These are phyloP conservation scores for Fraxinus dipetala DNA, from an alignment of 305 asterid species.

Conservation along the genomic window DNA sequence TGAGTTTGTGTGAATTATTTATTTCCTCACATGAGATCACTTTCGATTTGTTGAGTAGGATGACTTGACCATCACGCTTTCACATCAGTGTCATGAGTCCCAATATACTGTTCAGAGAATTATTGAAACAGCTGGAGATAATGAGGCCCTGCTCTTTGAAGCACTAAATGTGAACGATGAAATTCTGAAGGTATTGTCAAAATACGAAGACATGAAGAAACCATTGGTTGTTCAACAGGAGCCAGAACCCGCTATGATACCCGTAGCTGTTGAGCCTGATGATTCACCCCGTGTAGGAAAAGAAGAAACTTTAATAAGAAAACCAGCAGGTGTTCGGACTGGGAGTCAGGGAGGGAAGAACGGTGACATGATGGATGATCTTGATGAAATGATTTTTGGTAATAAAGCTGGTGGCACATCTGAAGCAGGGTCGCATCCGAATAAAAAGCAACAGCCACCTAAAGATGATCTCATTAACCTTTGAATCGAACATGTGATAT, in stretches of 20 bases:
- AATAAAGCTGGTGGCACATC: slow-evolving; percentile 65
- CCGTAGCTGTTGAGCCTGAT: slow-evolving; percentile 83
- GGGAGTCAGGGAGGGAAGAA: slow-evolving; percentile 55
- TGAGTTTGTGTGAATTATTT: not conserved
- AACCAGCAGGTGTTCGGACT: slow-evolving; percentile 45
- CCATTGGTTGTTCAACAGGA: slow-evolving; percentile 53
- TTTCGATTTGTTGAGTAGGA: slow-evolving; percentile 48
- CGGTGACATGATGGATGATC: slow-evolving; percentile 93
- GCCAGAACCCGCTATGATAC: slow-evolving; percentile 92
- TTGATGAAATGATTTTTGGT: slow-evolving; percentile 98
- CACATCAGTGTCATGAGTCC: slow-evolving; percentile 81
- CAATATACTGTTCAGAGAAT: slow-evolving; percentile 76
- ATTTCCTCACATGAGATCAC: slow-evolving; percentile 1
- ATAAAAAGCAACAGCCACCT: slow-evolving; percentile 55
- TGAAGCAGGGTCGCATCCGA: slow-evolving; percentile 44
- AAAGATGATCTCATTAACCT: slow-evolving; percentile 89
- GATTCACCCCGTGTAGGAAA: slow-evolving; percentile 63
- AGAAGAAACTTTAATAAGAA: slow-evolving; percentile 66
- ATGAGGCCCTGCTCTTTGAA: slow-evolving; percentile 95
- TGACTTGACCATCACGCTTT: slow-evolving; percentile 72
- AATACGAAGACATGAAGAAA: slow-evolving; percentile 70
- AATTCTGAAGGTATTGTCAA: slow-evolving; percentile 71
- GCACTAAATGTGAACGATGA: slow-evolving; percentile 92
- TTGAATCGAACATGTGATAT: slow-evolving; percentile 23
- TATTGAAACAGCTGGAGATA: slow-evolving; percentile 79